Conservation (phyloP, 371 early-diverging fungal genomes). For the Gilbertella persicaria region DNA sequence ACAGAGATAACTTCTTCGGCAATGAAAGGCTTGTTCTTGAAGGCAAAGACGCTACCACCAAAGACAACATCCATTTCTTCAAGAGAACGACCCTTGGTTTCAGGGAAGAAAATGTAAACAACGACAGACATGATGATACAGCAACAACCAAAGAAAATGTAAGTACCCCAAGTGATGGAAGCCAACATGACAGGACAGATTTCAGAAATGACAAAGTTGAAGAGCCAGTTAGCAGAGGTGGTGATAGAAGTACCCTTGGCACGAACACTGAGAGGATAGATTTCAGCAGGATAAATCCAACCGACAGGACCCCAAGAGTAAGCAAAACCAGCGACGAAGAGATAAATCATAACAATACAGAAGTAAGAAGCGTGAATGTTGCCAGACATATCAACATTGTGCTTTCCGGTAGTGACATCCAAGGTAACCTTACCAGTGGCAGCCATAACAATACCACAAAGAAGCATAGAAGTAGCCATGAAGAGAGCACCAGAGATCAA, state of each 20-base stretch:
- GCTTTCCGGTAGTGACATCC: slow-evolving; percentile 12
- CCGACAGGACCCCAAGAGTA: slow-evolving; percentile 50
- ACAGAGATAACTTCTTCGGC: background rate
- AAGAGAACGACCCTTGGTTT: slow-evolving; percentile 56
- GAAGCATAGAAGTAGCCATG: slow-evolving; percentile 39
- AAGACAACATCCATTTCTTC: slow-evolving; percentile 60
- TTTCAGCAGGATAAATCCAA: slow-evolving; percentile 63
- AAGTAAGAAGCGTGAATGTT: slow-evolving; percentile 39
- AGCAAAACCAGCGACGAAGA: slow-evolving; percentile 45
- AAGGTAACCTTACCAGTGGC: slow-evolving; percentile 17
- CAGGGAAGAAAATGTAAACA: slow-evolving; percentile 44
- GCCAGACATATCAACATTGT: slow-evolving; percentile 25
- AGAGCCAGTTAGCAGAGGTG: slow-evolving; percentile 68
- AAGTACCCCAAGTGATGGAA: slow-evolving; percentile 45
- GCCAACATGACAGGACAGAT: slow-evolving; percentile 42
- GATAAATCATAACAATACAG: slow-evolving; percentile 41
- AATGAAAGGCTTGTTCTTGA: background rate
- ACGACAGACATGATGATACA: slow-evolving; percentile 32
- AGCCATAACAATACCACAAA: slow-evolving; percentile 40
- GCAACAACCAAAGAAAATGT: slow-evolving; percentile 58
- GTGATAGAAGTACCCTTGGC: slow-evolving; percentile 43
- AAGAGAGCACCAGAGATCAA: slow-evolving; percentile 37
- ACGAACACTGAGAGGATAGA: slow-evolving; percentile 51
- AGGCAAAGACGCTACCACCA: slow-evolving; percentile 21
- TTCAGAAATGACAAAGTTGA: slow-evolving; percentile 45